Conservation (phyloP, 495 filamentous ascomycete species). For the Aspergillus leporis region DNA sequence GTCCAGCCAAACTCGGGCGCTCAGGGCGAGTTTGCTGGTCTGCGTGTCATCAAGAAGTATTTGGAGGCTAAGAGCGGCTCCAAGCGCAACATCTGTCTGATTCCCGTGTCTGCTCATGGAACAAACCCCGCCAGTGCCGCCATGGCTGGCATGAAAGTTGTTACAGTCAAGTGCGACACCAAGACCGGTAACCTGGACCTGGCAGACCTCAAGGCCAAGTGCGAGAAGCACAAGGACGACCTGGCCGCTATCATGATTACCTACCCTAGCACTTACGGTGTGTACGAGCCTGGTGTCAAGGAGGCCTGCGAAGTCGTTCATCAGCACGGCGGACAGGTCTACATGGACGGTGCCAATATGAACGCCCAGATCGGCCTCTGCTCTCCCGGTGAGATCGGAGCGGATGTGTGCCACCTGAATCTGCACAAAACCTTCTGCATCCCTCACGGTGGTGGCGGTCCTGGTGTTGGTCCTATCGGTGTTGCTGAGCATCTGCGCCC, state of each 20-base stretch:
- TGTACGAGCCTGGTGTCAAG: conserved; percentile 92
- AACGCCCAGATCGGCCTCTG: conserved; percentile 98
- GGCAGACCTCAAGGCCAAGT: conserved; percentile 81
- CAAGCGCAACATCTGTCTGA: conserved; percentile 91
- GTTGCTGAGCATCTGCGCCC: conserved; percentile 78
- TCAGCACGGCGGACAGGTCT: conserved; percentile 87
- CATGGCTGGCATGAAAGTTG: conserved; percentile 97
- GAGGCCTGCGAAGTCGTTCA: conserved; percentile 86
- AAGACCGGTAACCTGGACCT: conserved; percentile 91
- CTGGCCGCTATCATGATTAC: conserved; percentile 98
- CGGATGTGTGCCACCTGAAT: conserved; percentile 97
- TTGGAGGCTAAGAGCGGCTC: conserved; percentile 63
- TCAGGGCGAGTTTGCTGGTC: conserved; percentile 93
- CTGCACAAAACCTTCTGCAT: conserved; percentile 99
- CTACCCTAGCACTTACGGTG: conserved; percentile 95
- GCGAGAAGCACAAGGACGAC: conserved; percentile 79
- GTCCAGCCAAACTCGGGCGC: conserved; percentile 97
- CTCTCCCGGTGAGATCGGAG: conserved; percentile 94
- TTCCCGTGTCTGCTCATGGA: conserved; percentile 94
- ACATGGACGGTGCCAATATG: conserved; percentile 99
- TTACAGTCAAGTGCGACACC: conserved; percentile 87
- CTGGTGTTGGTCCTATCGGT: conserved; percentile 93
- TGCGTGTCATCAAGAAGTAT: conserved; percentile 90
- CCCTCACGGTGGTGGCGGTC: conserved; percentile 93
- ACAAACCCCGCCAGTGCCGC: conserved; percentile 96